Conservation (phyloP, 306 rosid species). For the Malus asiatica region DNA sequence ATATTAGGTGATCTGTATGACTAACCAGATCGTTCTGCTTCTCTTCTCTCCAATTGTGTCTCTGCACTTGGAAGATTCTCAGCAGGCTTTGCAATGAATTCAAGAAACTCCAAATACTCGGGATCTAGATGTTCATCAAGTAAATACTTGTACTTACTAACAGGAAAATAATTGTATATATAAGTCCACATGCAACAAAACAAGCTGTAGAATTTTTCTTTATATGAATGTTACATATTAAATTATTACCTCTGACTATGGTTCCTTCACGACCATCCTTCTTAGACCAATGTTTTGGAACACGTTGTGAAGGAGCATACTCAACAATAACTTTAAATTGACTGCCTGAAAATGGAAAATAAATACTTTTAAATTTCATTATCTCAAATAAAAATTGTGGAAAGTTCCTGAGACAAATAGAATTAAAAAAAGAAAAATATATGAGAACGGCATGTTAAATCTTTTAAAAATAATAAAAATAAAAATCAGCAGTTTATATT, state of each 20-base stretch:
- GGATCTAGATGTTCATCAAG: constrained; percentile 54
- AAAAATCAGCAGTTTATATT: background rate
- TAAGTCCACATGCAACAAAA: constrained; percentile 19
- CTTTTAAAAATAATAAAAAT: background rate
- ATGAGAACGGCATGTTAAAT: background rate
- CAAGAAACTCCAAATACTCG: constrained; percentile 69
- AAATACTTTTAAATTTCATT: background rate
- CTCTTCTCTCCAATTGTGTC: constrained; percentile 72
- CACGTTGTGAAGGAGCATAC: constrained; percentile 75
- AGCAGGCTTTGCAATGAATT: constrained; percentile 54
- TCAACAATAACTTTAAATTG: constrained; percentile 64
- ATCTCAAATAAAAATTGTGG: background rate
- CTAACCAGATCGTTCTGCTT: constrained; percentile 69
- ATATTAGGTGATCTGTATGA: background rate
- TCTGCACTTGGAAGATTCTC: constrained; percentile 86
- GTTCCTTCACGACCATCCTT: constrained; percentile 72
- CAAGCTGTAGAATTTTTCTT: background rate
- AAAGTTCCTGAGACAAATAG: background rate
- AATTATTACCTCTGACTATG: constrained; percentile 43
- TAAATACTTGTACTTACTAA: constrained; percentile 35
- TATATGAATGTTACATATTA: background rate
- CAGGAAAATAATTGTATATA: constrained; percentile 22
- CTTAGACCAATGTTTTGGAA: constrained; percentile 52
- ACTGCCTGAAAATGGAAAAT: constrained; percentile 33
- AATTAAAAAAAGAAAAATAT: background rate